Conservation (phyloP, 1,284 basidiomycete genomes). For the Ustilago esculenta region DNA sequence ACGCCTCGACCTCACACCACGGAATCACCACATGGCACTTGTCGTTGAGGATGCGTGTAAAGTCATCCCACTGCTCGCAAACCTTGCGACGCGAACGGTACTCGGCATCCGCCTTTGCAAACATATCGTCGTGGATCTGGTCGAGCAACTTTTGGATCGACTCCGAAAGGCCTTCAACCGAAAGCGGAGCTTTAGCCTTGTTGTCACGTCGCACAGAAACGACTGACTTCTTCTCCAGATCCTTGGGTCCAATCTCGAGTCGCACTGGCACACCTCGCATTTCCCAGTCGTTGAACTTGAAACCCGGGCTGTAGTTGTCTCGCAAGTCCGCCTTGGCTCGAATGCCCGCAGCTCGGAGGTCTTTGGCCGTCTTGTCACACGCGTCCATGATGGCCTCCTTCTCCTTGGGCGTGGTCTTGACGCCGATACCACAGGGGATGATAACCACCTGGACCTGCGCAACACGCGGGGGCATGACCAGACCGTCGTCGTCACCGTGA, state of each 20-base stretch:
- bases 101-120: constrained; percentile 77
- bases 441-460: constrained; percentile 90
- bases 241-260: constrained; percentile 94
- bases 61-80: constrained; percentile 85
- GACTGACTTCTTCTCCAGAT: constrained; percentile 84
- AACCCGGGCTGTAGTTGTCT: constrained; percentile 96
- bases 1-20: constrained; percentile 93
- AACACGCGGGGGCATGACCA: constrained; percentile 94
- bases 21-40: constrained; percentile 91
- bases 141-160: constrained; percentile 74
- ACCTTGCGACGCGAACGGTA: constrained; percentile 80
- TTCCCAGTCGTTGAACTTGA: constrained; percentile 99
- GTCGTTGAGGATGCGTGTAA: constrained; percentile 87
- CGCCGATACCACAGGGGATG: constrained; percentile 89
- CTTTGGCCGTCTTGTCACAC: constrained; percentile 72
- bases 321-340: constrained; percentile 89
- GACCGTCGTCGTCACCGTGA: constrained; percentile 96
- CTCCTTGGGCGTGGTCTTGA: constrained; percentile 66
- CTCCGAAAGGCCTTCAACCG: constrained; percentile 31
- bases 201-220: constrained; percentile 89
- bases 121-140: constrained; percentile 91
- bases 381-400: constrained; percentile 81
- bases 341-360: constrained; percentile 74
- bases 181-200: constrained; percentile 68
- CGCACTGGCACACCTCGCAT: constrained; percentile 88